Conservation (phyloP, 345 rosid species). For the Populus alba region DNA sequence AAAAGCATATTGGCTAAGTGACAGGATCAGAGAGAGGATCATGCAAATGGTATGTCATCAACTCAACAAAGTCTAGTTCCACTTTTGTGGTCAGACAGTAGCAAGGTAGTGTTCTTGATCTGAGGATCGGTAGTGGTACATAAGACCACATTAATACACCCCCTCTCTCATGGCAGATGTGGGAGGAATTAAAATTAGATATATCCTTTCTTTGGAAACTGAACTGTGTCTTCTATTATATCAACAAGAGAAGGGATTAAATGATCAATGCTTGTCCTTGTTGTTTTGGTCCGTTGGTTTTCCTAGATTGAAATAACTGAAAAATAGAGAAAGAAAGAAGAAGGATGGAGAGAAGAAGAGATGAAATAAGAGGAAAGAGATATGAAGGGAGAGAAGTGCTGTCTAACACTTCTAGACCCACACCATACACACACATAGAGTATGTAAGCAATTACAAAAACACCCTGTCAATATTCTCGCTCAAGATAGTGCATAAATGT, state of each 20-base stretch:
- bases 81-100: background rate
- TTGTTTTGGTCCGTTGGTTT: background rate
- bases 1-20: slow-evolving; percentile 75
- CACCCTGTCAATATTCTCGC: too few relatives aligned
- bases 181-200: background rate
- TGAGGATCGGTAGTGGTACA: background rate
- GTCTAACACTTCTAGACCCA: too few relatives aligned
- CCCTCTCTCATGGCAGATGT: background rate
- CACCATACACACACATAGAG: too few relatives aligned
- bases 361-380: too few relatives aligned
- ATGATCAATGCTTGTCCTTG: background rate
- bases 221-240: background rate
- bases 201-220: background rate
- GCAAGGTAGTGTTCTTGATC: background rate
- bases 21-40: slow-evolving; percentile 68
- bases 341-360: too few relatives aligned
- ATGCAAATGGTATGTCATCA: slow-evolving; percentile 60
- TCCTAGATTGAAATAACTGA: too few relatives aligned
- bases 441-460: too few relatives aligned
- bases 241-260: background rate
- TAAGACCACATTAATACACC: background rate
- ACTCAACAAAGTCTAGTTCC: background rate
- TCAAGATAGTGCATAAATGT: background rate
- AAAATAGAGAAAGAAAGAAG: too few relatives aligned
- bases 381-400: too few relatives aligned